These are phyloP conservation scores for Dictyostelium discoideum DNA, from an alignment of 78 protist species.

Conservation along the genomic window DNA sequence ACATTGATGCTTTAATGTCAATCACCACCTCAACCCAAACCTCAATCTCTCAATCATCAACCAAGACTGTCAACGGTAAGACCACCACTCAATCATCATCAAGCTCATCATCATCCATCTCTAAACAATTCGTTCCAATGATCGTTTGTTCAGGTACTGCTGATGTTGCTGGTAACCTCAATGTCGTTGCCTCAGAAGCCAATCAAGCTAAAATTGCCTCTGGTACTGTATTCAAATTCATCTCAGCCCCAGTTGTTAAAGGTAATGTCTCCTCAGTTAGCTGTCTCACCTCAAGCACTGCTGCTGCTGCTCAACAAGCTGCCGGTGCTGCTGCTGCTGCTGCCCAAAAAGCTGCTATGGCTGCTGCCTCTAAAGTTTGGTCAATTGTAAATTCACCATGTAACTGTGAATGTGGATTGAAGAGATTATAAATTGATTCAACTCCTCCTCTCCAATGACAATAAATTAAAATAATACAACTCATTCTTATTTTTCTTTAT, in stretches of 20 bases:
- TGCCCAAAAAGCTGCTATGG: background rate
- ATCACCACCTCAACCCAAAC: background rate
- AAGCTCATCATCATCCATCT: background rate
- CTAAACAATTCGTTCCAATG: conserved; percentile 32
- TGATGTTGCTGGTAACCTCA: conserved; percentile 13
- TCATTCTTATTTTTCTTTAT: background rate
- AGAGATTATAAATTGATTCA: background rate
- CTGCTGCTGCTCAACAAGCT: background rate
- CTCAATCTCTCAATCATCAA: background rate
- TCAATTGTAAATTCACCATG: conserved; percentile 28
- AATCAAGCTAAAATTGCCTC: conserved; percentile 21
- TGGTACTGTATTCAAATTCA: conserved; percentile 15
- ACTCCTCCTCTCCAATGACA: background rate
- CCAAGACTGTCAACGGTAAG: background rate
- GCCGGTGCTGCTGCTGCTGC: background rate
- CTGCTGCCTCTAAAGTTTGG: conserved; percentile 12
- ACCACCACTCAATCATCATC: background rate
- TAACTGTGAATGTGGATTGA: conserved; percentile 18
- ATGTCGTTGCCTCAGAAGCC: background rate
- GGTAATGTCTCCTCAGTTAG: conserved; percentile 4
- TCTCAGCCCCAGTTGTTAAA: conserved; percentile 39
- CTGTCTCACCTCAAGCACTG: background rate
- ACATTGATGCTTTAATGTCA: conserved; percentile 21
- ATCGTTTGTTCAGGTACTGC: conserved; percentile 29
- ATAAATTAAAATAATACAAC: background rate